These are phyloP conservation scores for Candida caryicola DNA, from an alignment of 805 yeast genomes.

Conservation along the genomic window DNA sequence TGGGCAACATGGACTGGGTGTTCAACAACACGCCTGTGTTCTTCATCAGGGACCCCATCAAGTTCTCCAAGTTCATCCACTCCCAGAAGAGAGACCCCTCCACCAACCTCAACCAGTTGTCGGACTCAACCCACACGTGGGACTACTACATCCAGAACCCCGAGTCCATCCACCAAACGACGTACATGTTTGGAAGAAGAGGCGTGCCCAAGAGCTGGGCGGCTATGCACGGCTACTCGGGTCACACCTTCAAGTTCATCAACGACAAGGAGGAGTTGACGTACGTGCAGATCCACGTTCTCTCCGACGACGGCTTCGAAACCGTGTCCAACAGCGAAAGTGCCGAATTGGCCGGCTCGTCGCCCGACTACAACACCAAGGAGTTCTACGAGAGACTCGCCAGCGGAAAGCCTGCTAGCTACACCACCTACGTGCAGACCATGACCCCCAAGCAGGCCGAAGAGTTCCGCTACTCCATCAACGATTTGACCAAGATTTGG, in stretches of 20 bases:
- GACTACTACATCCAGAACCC: constrained; percentile 55
- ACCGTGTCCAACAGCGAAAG: constrained; percentile 47
- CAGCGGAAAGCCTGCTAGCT: constrained; percentile 49
- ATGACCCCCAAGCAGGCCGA: constrained; percentile 59
- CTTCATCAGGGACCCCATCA: constrained; percentile 79
- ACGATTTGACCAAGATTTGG: constrained; percentile 73
- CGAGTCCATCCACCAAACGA: constrained; percentile 56
- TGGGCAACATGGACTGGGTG: constrained; percentile 82
- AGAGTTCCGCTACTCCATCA: constrained; percentile 44
- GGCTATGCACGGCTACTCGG: constrained; percentile 61
- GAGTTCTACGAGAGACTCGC: constrained; percentile 43
- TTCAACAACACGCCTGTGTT: constrained; percentile 85
- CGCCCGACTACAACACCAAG: constrained; percentile 49
- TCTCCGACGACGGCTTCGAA: constrained; percentile 48
- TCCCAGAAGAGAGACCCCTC: constrained; percentile 84
- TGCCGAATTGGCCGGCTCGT: constrained; percentile 41
- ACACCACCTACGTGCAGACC: constrained; percentile 54
- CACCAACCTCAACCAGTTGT: constrained; percentile 43
- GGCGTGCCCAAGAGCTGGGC: constrained; percentile 58
- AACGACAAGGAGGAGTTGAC: constrained; percentile 49
- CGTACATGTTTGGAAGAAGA: constrained; percentile 56
- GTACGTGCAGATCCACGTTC: constrained; percentile 56
- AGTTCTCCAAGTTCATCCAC: constrained; percentile 86
- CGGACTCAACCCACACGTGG: constrained; percentile 56
- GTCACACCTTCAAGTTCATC: constrained; percentile 60